Evolutionary conservation across 345 rosid genomes (phyloP).

Genomic region (Aegle marmelos): DNA sequence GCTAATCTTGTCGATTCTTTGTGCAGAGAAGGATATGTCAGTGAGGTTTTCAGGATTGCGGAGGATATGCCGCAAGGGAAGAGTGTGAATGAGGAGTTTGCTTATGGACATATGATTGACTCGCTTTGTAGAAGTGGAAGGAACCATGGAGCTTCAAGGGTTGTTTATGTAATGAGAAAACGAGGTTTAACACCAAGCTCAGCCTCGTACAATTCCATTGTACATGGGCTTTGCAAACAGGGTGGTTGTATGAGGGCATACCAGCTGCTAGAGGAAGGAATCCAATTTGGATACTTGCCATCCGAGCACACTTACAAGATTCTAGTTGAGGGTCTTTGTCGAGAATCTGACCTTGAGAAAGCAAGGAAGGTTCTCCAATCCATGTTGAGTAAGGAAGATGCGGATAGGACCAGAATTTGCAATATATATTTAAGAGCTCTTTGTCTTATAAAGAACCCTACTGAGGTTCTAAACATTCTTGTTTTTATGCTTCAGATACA

Average conservation of each 20-base stretch:
- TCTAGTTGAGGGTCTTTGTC: constrained; percentile 70
- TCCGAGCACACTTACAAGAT: constrained; percentile 73
- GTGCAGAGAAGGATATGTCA: constrained; percentile 63
- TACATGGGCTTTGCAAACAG: constrained; percentile 73
- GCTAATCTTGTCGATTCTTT: constrained; percentile 59
- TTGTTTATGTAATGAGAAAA: constrained; percentile 71
- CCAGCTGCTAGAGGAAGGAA: constrained; percentile 77
- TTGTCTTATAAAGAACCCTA: constrained; percentile 51
- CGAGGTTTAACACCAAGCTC: constrained; percentile 50
- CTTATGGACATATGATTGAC: constrained; percentile 73
- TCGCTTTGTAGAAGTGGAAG: constrained; percentile 58
- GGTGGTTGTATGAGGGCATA: constrained; percentile 77
- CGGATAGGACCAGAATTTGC: constrained; percentile 57
- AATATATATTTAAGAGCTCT: constrained; percentile 77
- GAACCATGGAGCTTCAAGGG: constrained; percentile 77
- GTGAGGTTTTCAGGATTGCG: constrained; percentile 60
- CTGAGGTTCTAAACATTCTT: constrained; percentile 65
- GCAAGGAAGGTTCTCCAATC: constrained; percentile 51
- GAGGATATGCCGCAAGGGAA: constrained; percentile 67
- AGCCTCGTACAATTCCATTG: constrained; percentile 66
- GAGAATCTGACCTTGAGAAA: constrained; percentile 46
- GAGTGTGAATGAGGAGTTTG: constrained; percentile 47
- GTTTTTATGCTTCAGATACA: constrained; percentile 72
- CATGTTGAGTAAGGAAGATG: constrained; percentile 58
- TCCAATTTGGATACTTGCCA: constrained; percentile 54